These are phyloP conservation scores for Myriangium duriaei DNA, from an alignment of 2,329 filamentous ascomycete species.

Conservation along the genomic window DNA sequence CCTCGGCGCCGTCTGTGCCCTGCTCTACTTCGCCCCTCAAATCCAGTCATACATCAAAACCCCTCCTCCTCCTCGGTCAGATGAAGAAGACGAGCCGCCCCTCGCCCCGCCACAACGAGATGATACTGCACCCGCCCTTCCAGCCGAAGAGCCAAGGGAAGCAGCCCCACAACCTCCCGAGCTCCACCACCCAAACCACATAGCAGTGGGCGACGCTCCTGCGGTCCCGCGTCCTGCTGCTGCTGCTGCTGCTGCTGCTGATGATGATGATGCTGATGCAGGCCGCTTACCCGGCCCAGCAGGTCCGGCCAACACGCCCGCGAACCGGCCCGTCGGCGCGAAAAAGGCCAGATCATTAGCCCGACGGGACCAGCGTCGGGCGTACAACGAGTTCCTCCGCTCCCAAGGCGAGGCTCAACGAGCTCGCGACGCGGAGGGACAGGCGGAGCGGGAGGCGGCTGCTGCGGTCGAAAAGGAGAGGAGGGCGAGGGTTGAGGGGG, in stretches of 20 bases:
- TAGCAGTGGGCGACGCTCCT: conserved; percentile 3
- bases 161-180: conserved; percentile 3
- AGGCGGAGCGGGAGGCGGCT: conserved; percentile 33
- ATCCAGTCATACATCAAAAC: conserved; percentile 27
- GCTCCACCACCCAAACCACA: conserved; percentile 9
- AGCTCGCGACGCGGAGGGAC: conserved; percentile 29
- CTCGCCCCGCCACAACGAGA: conserved; percentile 1
- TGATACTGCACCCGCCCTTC: conserved; percentile 4
- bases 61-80: conserved; percentile 1
- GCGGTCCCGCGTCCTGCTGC: neutral
- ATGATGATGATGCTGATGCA: conserved; percentile 13
- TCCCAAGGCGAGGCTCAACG: conserved; percentile 36
- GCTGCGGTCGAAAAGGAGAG: conserved; percentile 29
- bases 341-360: conserved; percentile 39
- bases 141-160: conserved; percentile 2
- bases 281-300: conserved; percentile 23
- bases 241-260: conserved; percentile 7
- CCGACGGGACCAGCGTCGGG: conserved; percentile 29
- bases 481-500: conserved; percentile 30
- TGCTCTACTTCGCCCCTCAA: conserved; percentile 36
- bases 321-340: conserved; percentile 29
- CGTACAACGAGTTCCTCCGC: conserved; percentile 39
- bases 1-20: conserved; percentile 29
- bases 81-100: neutral
- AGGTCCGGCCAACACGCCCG: conserved; percentile 9